Base-by-base conservation (phyloP, 805 yeast genomes). In the Hanseniaspora taiwanica region DNA sequence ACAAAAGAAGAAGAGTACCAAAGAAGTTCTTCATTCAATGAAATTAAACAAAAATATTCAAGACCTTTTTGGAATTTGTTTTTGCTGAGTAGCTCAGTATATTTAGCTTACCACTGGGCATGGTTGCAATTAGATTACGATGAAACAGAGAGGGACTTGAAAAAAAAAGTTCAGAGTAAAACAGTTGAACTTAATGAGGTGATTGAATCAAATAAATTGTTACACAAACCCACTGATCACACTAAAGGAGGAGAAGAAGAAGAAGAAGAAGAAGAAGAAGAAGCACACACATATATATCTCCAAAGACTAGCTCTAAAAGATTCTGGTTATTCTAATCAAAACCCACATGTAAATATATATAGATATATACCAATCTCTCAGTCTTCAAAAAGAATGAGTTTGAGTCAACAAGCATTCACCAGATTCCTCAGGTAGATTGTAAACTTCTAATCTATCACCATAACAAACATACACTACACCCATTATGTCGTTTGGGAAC, bases 81-180 rank as follows among this genome's bases (percentile, higher is more conserved):
- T 10, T 33, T 58, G 18, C 49, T 57, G 58, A 50, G 59, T 38
- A 56, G 61, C 1, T 44, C 55, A 14, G 52, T 54, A 3, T 58
- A 56, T 35, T 43, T 58, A 34, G 25, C 42, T 4, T 48, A 48
- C 27, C 60, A 58, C 33, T 49, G 39, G 17, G 14, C 46, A 2
- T 57, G 60, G 62, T 55, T 61, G 59, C 46, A 45, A 27, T 40
- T 51, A 18, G 60, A 53, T 37, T 50, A 50, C 36, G 49, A 50
- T 3, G 53, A 52, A 39, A 48, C 46, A n/a, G 60, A 56, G 21
- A 23, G 33, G 5, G 54, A 52, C 20, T 42, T 49, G 20, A 27
- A 44, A 18, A 31, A 44, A 19, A 42, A 49, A 27, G 52, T 53
- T 6, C 36, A 41, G 18, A 39, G 20, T 4, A 38, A 56, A 31